Evolutionary conservation across 495 filamentous ascomycete species (phyloP).

Genomic region (Aspergillus carlsbadensis): DNA sequence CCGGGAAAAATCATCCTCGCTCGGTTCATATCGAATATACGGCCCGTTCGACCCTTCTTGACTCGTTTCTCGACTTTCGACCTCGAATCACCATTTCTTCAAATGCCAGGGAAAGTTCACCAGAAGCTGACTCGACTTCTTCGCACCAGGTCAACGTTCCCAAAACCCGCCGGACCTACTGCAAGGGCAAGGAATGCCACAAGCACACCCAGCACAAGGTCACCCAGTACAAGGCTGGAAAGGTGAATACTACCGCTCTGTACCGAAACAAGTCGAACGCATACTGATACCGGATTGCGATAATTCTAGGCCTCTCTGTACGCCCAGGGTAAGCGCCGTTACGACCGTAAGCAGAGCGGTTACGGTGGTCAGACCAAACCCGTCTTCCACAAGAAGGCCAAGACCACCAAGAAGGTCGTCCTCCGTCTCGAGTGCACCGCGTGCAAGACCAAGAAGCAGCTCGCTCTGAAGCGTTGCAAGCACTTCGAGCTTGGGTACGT

Average conservation of each 20-base stretch:
- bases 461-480: constrained; percentile 98
- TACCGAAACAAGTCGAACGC: constrained; percentile 7
- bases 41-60: background rate
- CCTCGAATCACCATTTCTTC: constrained; percentile 11
- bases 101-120: constrained; percentile 8
- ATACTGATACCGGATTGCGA: constrained; percentile 26
- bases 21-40: background rate
- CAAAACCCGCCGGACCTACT: constrained; percentile 90
- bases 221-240: constrained; percentile 96
- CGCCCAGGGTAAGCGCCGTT: constrained; percentile 99
- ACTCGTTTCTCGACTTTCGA: background rate
- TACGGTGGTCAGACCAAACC: constrained; percentile 99
- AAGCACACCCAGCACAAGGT: constrained; percentile 95
- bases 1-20: background rate
- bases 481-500: constrained; percentile 99
- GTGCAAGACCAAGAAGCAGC: constrained; percentile 99
- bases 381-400: constrained; percentile 99
- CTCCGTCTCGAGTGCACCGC: constrained; percentile 91
- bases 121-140: constrained; percentile 27
- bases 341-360: constrained; percentile 98
- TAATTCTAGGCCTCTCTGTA: constrained; percentile 77
- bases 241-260: constrained; percentile 50
- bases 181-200: constrained; percentile 91
- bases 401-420: constrained; percentile 99
- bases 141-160: constrained; percentile 75